phyloP scores from a whole-genome alignment of 2,329 filamentous ascomycete genomes.

The Claviceps maximensis region DNA sequence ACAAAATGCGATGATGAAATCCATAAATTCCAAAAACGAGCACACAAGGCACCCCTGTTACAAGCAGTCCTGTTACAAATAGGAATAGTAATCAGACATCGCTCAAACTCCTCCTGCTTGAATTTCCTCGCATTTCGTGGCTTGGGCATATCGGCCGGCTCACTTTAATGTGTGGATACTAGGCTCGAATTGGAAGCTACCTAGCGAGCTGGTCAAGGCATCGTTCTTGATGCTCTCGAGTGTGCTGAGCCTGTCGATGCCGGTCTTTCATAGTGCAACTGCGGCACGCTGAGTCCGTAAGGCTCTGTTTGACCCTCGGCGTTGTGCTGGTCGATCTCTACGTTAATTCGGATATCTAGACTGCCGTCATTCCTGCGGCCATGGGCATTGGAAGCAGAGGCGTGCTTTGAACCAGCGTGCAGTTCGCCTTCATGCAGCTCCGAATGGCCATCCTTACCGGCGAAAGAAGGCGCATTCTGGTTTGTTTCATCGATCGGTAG shows the following conservation, averaged over 20 bases:
- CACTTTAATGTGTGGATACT: not conserved
- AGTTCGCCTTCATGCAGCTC: slow-evolving; percentile 65
- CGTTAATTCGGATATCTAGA: slow-evolving; percentile 72
- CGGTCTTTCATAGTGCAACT: slow-evolving; percentile 32
- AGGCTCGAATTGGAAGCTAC: not conserved
- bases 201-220: not conserved
- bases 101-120: no score
- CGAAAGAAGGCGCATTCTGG: slow-evolving; percentile 15
- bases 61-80: not conserved
- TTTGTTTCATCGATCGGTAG: slow-evolving; percentile 10
- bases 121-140: no score
- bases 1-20: not conserved
- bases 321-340: slow-evolving; percentile 79
- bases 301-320: slow-evolving; percentile 64
- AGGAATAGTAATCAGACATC: no score
- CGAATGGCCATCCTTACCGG: slow-evolving; percentile 51
- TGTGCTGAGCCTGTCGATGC: not conserved
- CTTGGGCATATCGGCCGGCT: not conserved
- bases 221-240: slow-evolving; percentile 6
- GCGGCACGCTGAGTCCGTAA: slow-evolving; percentile 79
- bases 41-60: not conserved
- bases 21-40: not conserved
- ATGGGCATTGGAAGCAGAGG: slow-evolving; percentile 48
- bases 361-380: slow-evolving; percentile 43
- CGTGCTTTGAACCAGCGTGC: slow-evolving; percentile 65